Percentiles rank a stretch among this genome's conserved stretches.
These are phyloP conservation scores for Aspergillus fischeri DNA, from an alignment of 2,329 filamentous ascomycete species.

Conservation along the genomic window DNA sequence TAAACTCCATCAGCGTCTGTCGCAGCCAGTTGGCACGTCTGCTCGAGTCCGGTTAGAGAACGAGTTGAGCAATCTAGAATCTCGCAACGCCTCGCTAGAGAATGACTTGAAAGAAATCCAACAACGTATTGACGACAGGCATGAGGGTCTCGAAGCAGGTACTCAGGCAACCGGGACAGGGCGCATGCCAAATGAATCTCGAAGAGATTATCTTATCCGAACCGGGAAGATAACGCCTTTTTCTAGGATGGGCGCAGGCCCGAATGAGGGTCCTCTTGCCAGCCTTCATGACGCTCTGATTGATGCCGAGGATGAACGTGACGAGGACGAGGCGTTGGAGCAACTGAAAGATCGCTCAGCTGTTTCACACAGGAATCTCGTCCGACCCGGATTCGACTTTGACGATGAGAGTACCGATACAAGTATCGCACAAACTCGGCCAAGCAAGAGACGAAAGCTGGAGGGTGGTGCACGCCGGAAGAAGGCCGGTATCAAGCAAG, in stretches of 20 bases:
- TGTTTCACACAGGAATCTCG: constrained; percentile 67
- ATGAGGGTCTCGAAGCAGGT: constrained; percentile 51
- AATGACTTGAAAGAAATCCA: constrained; percentile 77
- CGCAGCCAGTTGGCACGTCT: constrained; percentile 51
- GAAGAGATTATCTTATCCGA: constrained; percentile 84
- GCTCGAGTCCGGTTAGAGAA: constrained; percentile 42
- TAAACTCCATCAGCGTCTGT: constrained; percentile 54
- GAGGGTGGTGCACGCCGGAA: constrained; percentile 4
- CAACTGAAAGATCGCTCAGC: constrained; percentile 37
- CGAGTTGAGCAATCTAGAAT: constrained; percentile 63
- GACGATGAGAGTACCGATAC: constrained; percentile 35
- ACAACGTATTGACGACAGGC: constrained; percentile 71
- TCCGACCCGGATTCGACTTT: constrained; percentile 67
- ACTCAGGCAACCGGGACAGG: constrained; percentile 42
- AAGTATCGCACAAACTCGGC: constrained; percentile 18
- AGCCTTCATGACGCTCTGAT: constrained; percentile 73
- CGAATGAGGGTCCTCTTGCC: constrained; percentile 56
- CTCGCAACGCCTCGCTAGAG: constrained; percentile 60
- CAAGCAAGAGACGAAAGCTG: constrained; percentile 36
- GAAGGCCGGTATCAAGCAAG: not conserved
- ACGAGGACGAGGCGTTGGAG: constrained; percentile 48
- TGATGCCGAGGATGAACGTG: constrained; percentile 71
- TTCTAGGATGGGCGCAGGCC: constrained; percentile 66
- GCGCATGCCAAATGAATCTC: constrained; percentile 72
- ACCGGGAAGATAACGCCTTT: constrained; percentile 98